A percentile compares a stretch with the other conserved stretches of the same genome.
Conservation (phyloP, 345 rosid species). For the Eucalyptus camaldulensis region DNA sequence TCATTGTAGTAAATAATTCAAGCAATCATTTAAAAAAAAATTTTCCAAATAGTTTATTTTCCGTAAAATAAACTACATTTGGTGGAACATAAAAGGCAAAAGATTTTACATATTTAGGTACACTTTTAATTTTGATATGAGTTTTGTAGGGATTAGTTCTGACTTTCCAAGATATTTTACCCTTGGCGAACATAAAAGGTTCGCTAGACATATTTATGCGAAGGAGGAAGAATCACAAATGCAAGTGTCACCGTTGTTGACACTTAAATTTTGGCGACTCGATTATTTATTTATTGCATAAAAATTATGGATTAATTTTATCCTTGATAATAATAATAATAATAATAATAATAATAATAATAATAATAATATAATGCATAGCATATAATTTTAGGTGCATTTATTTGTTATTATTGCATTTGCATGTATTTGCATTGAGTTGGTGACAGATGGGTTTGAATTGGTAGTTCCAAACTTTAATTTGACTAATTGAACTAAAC, state of each 20-base stretch:
- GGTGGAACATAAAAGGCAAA: too few species aligned
- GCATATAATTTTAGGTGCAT: too few species aligned
- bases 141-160: neutral
- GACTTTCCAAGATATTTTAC: neutral
- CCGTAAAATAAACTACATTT: neutral
- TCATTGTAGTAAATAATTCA: neutral
- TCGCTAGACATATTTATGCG: neutral
- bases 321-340: too few species aligned
- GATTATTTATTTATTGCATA: too few species aligned
- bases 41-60: too few species aligned
- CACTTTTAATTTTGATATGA: neutral
- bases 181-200: neutral
- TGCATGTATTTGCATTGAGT: too few species aligned
- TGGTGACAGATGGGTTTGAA: rapidly evolving
- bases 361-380: too few species aligned
- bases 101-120: neutral
- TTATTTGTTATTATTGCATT: too few species aligned
- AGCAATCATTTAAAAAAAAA: neutral
- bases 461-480: rapidly evolving
- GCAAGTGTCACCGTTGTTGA: too few species aligned
- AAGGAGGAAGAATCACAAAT: too few species aligned
- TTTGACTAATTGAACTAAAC: rapidly evolving
- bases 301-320: too few species aligned
- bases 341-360: too few species aligned
- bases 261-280: rapidly evolving